Evolutionary conservation across 1,284 basidiomycete species (phyloP), one percentile per base, ranked within the genome.

Genomic region (Anthracocystis panici-leucophaei): DNA sequence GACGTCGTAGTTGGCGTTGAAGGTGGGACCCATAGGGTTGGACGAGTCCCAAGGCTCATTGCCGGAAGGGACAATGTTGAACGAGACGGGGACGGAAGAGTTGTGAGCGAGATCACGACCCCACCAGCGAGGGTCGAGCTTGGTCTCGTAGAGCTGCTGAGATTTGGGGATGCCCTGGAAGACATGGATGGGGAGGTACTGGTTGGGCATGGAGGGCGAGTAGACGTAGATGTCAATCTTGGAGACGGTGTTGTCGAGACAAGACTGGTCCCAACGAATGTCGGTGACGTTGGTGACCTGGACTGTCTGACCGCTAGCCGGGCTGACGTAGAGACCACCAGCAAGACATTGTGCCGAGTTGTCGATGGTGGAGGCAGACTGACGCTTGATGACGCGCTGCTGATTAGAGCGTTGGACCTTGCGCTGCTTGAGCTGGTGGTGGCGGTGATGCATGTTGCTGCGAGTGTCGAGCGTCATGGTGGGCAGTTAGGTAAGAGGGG

Each of bases 161-260:
- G 41, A 49, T 14, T 77, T 72, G 42, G 78, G 77, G 21, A 84
- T 65, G 23, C 67, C 69, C 42, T 67, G 66, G 70, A 77, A 83
- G 20, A 77, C 78, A 59, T 82, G 78, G 51, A 84, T 77, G 59
- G 83, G 83, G 12, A 79, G 65, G 42, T 52, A 60, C 59, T 69
- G 51, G 64, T 67, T 59, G 41, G 50, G 53, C 48, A 67, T 64
- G 58, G 67, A 61, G 50, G 77, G 78, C 41, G 81, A 73, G 71
- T 83, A 83, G 60, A 84, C 61, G 67, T 84, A 84, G 45, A 84
- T 77, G 70, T 84, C 82, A 51, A 84, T 77, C 46, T 79, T 79
- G 62, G 41, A 54, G 57, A 65, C 56, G 41, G 71, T 60, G 29
- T 27, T 38, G 60, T 64, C 63, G 52, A 81, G 77, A 57, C 80